These are phyloP conservation scores for Colletotrichum coccodes DNA, from an alignment of 2,329 filamentous ascomycete species.

Conservation along the genomic window DNA sequence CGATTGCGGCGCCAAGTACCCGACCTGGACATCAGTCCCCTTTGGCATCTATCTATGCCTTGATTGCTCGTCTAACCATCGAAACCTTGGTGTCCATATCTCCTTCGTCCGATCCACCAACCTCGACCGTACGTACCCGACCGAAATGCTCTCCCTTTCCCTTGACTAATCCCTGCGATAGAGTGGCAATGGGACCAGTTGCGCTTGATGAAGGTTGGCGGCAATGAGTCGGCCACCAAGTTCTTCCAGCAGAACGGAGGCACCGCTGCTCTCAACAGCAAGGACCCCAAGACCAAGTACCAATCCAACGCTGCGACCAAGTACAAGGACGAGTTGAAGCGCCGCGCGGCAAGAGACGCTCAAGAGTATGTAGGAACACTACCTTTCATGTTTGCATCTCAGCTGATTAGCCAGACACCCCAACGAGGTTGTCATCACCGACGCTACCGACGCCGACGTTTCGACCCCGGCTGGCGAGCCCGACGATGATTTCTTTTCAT, in stretches of 20 bases:
- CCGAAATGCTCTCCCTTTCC: background rate
- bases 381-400: background rate
- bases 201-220: constrained; percentile 96
- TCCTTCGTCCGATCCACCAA: constrained; percentile 99
- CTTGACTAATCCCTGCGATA: constrained; percentile 43
- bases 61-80: constrained; percentile 96
- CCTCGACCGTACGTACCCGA: constrained; percentile 83
- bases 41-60: constrained; percentile 98
- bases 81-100: constrained; percentile 98
- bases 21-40: constrained; percentile 97
- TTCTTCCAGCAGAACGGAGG: constrained; percentile 98
- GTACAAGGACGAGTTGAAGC: constrained; percentile 97
- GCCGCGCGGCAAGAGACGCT: constrained; percentile 83
- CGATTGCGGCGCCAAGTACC: constrained; percentile 97
- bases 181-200: constrained; percentile 99
- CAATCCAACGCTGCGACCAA: constrained; percentile 92
- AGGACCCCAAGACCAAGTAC: constrained; percentile 97
- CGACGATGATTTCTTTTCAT: constrained; percentile 97
- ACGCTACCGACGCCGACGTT: constrained; percentile 72
- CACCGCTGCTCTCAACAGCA: constrained; percentile 92
- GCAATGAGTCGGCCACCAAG: constrained; percentile 97
- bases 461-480: constrained; percentile 84
- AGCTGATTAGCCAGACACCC: constrained; percentile 72
- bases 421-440: constrained; percentile 85
- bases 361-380: constrained; percentile 71